Evolutionary conservation across 306 rosid genomes (phyloP), one percentile per base, ranked within the genome.

Genomic region (Pyrus communis): DNA sequence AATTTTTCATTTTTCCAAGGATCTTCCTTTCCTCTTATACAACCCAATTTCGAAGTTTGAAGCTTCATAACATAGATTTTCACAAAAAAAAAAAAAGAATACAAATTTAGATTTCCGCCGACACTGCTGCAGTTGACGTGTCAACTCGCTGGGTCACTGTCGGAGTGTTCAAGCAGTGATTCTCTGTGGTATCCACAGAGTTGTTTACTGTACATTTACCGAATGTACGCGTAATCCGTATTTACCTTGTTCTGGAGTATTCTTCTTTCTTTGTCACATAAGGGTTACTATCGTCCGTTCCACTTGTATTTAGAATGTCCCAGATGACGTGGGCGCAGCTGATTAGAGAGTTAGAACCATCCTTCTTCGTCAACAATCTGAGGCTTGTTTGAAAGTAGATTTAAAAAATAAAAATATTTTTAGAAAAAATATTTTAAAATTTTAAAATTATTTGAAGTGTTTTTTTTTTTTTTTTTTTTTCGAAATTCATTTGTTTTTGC

Each of bases 41-140:
- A 6, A 6, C 62, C 28, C 62, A 58, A 59, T 60, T 11, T 17
- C 21, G 51, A 72, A 64, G 70, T 67, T 45, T 38, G 33, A 65
- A 64, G 75, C 45, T 28, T 69, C 62, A 9, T 40, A 33, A 43
- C 61, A 43, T 19, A 77, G 12, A 14, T 18, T 40, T 55, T 40
- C 45, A 64, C 7, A n/a, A 46, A 63, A 35, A 25, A 25, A 25
- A 25, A 25, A 31, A 4, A 31, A 35, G 6, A 5, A 33, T 1
- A 33, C 7, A 35, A 46, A 67, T 15, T 8, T 51, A n/a, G 35
- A 58, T 66, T 11, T 17, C 71, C 62, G 81, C 85, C 85, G 81
- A 81, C 85, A 81, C 70, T 25, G 27, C 49, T 55, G 72, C 27
- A 19, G 28, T 35, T 11, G 70, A 35, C 38, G 75, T 38, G 82